Percentiles rank a stretch among this genome's conserved stretches.
phyloP scores from a whole-genome alignment of 1,284 basidiomycete species.

The Ganoderma resinaceum region DNA sequence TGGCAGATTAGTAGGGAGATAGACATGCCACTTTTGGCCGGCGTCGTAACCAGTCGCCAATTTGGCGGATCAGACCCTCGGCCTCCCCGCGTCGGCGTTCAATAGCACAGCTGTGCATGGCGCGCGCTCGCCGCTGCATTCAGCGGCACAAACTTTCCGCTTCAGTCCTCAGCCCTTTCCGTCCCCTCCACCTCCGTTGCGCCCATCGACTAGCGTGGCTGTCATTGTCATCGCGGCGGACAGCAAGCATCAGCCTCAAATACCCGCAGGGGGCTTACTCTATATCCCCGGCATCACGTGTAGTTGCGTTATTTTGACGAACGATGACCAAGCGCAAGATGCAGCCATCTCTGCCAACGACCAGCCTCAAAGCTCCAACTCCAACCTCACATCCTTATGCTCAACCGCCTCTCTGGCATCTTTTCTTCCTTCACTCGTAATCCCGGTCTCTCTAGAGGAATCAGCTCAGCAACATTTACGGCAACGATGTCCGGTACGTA shows the following conservation, averaged over 20 bases:
- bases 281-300: constrained; percentile 20
- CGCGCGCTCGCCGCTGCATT: neutral
- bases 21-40: neutral
- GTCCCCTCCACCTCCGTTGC: neutral
- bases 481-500: constrained; percentile 30
- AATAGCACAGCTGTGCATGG: neutral
- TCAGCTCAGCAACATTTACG: constrained; percentile 20
- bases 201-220: neutral
- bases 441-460: constrained; percentile 21
- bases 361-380: neutral
- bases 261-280: constrained; percentile 1
- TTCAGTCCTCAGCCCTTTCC: neutral
- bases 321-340: constrained; percentile 16
- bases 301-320: constrained; percentile 26
- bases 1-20: neutral
- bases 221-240: neutral
- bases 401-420: constrained; percentile 28
- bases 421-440: constrained; percentile 20
- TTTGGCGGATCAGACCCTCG: neutral
- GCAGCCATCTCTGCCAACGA: neutral
- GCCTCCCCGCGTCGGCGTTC: neutral
- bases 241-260: neutral
- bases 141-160: neutral
- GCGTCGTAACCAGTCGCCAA: neutral
- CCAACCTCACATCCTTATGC: constrained; percentile 22